Evolutionary conservation across 2,329 filamentous ascomycete genomes (phyloP), one percentile per base, ranked within the genome.

Genomic region (Penicillium sp.): DNA sequence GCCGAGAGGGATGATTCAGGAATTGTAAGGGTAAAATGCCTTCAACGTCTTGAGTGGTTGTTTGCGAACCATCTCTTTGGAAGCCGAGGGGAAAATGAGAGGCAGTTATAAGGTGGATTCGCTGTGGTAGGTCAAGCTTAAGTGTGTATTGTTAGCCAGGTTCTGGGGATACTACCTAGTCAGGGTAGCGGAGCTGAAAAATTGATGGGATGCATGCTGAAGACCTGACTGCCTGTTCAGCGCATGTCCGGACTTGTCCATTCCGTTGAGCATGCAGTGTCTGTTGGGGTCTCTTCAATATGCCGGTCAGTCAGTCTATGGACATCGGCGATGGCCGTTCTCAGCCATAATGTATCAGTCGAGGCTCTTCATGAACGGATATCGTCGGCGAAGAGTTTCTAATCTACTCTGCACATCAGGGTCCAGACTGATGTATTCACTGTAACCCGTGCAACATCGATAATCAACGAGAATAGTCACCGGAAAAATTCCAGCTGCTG

Each of bases 301-400:
- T n/a, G 31, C 16, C 27, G 49, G 5, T 37, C 31, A 6, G 9
- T 33, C 27, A 19, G 10, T 41, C 18, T 10, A 1, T 56, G 22
- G 41, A 36, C 31, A 13, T 59, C 43, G 51, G 55, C 55, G 40
- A 54, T 22, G 59, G 18, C 60, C 58, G 55, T 55, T 31, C 14
- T n/a, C n/a, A 18, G 43, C 18, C 18, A 35, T 7, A 31, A 14
- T 4, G 5, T 31, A 49, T 10, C 10, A 35, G 3, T 35, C 2
- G 9, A 33, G 27, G 9, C 14, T n/a, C 6, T 16, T 18, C 33
- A 51, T 7, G 35, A 24, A 35, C 36, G 49, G 49, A 37, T 51
- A 51, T n/a, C 49, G 49, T 51, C 49, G 46, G 11, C 16, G 36
- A 31, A 36, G 41, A 33, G 36, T 43, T 52, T 35, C 27, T 18